These are phyloP conservation scores for Breynia disticha DNA, from an alignment of 441 rosid species.

Conservation along the genomic window DNA sequence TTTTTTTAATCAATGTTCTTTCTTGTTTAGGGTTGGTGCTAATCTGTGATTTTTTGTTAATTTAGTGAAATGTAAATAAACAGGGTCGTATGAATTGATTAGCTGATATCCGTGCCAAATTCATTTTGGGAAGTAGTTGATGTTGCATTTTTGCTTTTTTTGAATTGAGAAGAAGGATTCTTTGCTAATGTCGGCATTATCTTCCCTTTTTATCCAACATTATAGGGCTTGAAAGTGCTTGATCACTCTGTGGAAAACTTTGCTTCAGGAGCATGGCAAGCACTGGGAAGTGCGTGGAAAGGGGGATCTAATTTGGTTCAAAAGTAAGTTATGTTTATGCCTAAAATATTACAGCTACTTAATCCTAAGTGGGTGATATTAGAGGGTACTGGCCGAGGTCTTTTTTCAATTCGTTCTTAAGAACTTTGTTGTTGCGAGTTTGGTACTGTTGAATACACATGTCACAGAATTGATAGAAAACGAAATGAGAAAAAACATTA, in stretches of 20 bases:
- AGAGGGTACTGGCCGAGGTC: neutral
- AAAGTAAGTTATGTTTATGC: conserved; percentile 41
- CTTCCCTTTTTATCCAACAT: neutral
- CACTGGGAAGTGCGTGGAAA: conserved; percentile 69
- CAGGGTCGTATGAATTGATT: too few species aligned
- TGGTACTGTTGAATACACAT: neutral
- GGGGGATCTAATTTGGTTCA: conserved; percentile 68
- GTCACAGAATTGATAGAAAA: neutral
- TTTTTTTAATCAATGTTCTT: conserved; percentile 5
- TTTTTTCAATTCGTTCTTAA: neutral
- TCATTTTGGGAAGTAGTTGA: neutral
- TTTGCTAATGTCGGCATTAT: neutral
- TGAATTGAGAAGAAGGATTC: neutral
- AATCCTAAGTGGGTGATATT: neutral
- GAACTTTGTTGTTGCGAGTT: neutral
- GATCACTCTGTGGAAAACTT: conserved; percentile 88
- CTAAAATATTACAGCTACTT: neutral
- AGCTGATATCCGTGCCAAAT: too few species aligned
- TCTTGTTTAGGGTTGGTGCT: neutral
- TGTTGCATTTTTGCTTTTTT: neutral
- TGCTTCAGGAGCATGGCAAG: conserved; percentile 95
- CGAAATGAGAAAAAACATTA: too few species aligned
- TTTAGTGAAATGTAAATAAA: too few species aligned
- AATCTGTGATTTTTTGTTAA: too few species aligned
- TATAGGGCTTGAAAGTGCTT: conserved; percentile 68